Base-by-base conservation (phyloP, 2,329 filamentous ascomycete genomes). In the Trichoderma gracile region DNA sequence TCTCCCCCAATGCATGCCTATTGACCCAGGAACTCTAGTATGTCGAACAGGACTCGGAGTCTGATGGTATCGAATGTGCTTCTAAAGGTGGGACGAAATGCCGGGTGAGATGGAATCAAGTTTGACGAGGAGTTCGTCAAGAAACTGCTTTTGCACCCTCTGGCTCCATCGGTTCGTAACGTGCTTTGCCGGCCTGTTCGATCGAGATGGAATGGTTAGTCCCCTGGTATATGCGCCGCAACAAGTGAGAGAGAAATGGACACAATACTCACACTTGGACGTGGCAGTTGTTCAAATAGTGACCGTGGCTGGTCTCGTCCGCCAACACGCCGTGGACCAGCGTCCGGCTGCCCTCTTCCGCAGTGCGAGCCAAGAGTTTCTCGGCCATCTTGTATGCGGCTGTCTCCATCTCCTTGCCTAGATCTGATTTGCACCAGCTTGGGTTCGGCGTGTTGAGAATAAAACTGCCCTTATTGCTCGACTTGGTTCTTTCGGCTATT, bases 281-380 rank as follows among this genome's bases (percentile, higher is more conserved):
- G 12, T 46, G 25, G 15, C 58, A 62, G 15, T 62, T 52, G 43
- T 40, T 25, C 9, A 54, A 9, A 7, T 54, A 62, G 6, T 62
- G 58, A 0, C 47, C 49, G 3, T 62, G 38, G 40, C 58, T 62
- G 7, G 40, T 19, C n/a, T 54, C 58, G n/a, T 46, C 58, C 1
- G 40, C n/a, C 23, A 46, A 27, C 25, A 54, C 40, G 5, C 46
- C 58, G 10, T 61, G 38, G 1, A 61, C 58, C 25, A 61, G 33
- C 43, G 47, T 52, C 2, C 58, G 38, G 49, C 58, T 62, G 9
- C 58, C 58, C 15, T 62, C 58, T 19, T 54, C 49, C 53, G 58
- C 46, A 2, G 49, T 46, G 17, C 47, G 49, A 62, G 58, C 58
- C 58, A 53, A 5, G 9, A 62, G 12, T 33, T 62, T 53, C 19